Evolutionary conservation across 805 yeast genomes (phyloP).

Genomic region (Pichia sporocuriosa): DNA sequence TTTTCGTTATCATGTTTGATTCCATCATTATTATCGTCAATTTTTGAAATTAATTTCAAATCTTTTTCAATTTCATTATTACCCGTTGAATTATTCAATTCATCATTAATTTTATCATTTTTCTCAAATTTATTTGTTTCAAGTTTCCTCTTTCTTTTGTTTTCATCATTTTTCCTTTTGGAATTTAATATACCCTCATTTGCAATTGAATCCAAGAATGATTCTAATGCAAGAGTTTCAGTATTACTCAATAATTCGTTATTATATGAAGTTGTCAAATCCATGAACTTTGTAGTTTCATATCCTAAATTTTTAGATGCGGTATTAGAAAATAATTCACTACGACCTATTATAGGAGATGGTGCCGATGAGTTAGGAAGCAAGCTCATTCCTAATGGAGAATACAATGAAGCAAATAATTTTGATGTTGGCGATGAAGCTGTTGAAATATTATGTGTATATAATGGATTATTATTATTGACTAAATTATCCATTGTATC

Average conservation of each 20-base stretch:
- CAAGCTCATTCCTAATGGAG: too few species aligned
- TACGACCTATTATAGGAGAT: too few species aligned
- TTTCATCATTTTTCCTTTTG: neutral
- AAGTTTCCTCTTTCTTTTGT: neutral
- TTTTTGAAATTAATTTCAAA: too few species aligned
- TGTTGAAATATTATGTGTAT: neutral
- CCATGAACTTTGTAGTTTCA: too few species aligned
- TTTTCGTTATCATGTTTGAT: too few species aligned
- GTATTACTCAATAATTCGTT: constrained; percentile 28
- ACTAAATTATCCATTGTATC: neutral
- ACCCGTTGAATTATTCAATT: too few species aligned
- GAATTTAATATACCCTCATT: constrained; percentile 18
- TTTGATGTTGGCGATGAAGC: neutral
- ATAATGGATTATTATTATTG: neutral
- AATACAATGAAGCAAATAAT: neutral
- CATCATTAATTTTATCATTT: too few species aligned
- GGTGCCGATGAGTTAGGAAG: too few species aligned
- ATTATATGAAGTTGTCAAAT: neutral
- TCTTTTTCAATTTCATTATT: too few species aligned
- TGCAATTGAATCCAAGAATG: constrained; percentile 32
- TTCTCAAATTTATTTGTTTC: neutral
- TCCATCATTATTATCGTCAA: too few species aligned
- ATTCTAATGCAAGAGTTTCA: constrained; percentile 30
- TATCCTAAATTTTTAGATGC: too few species aligned
- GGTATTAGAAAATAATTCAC: too few species aligned